phyloP scores from a whole-genome alignment of 2,329 filamentous ascomycete species.

The Leptographium lundbergii region DNA sequence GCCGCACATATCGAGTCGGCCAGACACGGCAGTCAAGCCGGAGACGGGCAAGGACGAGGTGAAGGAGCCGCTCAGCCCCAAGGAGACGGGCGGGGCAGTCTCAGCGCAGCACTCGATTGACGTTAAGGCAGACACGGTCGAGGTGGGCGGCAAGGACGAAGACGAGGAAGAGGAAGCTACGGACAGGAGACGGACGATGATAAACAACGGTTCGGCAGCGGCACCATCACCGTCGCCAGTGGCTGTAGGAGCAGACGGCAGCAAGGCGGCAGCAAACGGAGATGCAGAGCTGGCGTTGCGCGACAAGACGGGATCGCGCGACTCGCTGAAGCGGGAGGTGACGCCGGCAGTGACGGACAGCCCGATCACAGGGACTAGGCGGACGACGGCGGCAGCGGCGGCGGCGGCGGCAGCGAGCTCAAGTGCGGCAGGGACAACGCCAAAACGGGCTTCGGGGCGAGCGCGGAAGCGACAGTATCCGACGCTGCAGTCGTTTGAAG shows the following conservation, averaged over 20 bases:
- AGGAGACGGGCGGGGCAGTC: conserved; percentile 35
- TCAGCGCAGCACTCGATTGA: conserved; percentile 38
- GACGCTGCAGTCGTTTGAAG: conserved; percentile 15
- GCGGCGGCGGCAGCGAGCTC: conserved; percentile 7
- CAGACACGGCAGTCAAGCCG: conserved; percentile 18
- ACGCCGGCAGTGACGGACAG: conserved; percentile 7
- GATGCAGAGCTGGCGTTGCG: not conserved
- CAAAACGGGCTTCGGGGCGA: conserved; percentile 2
- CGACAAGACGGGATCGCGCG: not conserved
- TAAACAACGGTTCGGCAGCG: not conserved
- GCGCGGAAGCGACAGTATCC: conserved; percentile 25
- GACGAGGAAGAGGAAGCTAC: conserved; percentile 23
- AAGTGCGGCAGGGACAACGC: conserved; percentile 1
- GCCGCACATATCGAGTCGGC: conserved; percentile 27
- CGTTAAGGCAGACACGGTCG: conserved; percentile 33
- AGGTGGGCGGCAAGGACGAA: conserved; percentile 18
- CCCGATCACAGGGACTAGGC: not conserved
- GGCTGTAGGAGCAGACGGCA: not conserved
- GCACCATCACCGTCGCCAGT: not conserved
- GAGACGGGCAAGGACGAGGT: conserved; percentile 18
- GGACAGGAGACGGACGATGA: conserved; percentile 19
- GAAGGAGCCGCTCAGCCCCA: conserved; percentile 37
- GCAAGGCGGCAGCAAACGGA: not conserved
- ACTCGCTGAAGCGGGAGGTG: conserved; percentile 4
- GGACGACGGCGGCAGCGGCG: conserved; percentile 8